Evolutionary conservation across 345 rosid genomes (phyloP), one percentile per base, ranked within the genome.

Genomic region (Capsella bursapastoris): DNA sequence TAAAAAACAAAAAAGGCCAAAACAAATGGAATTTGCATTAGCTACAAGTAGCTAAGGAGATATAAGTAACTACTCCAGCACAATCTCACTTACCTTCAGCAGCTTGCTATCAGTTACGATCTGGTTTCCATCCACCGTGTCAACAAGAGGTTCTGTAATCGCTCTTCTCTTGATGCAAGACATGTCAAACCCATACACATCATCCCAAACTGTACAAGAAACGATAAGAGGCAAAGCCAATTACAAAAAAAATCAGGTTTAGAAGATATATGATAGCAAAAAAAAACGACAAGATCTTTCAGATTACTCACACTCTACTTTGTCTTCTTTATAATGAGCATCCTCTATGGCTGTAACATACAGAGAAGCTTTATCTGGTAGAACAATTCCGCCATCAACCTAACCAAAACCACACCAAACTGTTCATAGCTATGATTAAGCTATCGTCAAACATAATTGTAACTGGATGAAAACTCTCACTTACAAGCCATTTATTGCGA

Each of bases 401-500:
- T 94, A 44, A 40, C 13, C 14, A 57, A 6, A 14, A 3, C 13
- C 22, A 41, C 16, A 51, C 27, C 29, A 11, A 59, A 67, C 5
- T 67, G 18, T 32, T 68, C 13, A 14, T 7, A 66, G 1, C 18
- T 49, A 25, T 40, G 10, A 58, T 14, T 2, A 75, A 40, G 1
- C 50, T 32, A 44, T 41, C 16, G 10, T 71, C 2, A 0, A 35
- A 32, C 49, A 57, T 25, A n/a, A 35, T 47, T 62, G 8, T 2
- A 63, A 64, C 64, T 22, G 49, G 60, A 53, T 6, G 6, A 8
- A 47, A 32, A 10, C 10, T 27, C 29, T 18, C 14, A 84, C 98
- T 86, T 76, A 94, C 97, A 58, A 94, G 97, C 98, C 98, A 94
- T 80, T 94, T 94, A 78, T 94, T 83, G n/a, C 97, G 96, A 2